phyloP scores from a whole-genome alignment of 495 filamentous ascomycete genomes.

The Penicillium riverlandense region DNA sequence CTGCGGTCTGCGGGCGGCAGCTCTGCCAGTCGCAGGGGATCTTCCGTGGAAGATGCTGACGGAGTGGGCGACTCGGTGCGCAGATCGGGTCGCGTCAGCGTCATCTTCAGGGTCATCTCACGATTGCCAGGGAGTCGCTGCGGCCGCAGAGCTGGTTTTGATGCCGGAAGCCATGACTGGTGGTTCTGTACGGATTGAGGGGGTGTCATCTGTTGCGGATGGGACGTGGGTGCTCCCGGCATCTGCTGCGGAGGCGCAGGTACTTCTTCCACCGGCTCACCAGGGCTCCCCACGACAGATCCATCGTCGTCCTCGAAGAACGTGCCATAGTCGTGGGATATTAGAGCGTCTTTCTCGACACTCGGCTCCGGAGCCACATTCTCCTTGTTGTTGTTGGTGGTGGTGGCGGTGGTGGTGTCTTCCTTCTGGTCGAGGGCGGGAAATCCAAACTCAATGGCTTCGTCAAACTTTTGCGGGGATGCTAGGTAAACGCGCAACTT shows the following conservation, averaged over 20 bases:
- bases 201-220: not conserved
- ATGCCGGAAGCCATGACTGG: slow-evolving; percentile 11
- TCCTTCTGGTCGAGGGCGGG: slow-evolving; percentile 44
- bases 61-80: slow-evolving; percentile 57
- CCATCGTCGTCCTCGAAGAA: slow-evolving; percentile 42
- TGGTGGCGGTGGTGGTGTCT: too few relatives aligned
- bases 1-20: slow-evolving; percentile 41
- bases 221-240: not conserved
- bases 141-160: slow-evolving; percentile 7
- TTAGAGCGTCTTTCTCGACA: not conserved
- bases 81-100: slow-evolving; percentile 81
- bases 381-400: slow-evolving; percentile 22
- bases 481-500: slow-evolving; percentile 84
- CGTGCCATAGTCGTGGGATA: slow-evolving; percentile 13
- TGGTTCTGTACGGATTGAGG: slow-evolving; percentile 4
- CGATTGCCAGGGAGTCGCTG: slow-evolving; percentile 32
- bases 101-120: slow-evolving; percentile 95
- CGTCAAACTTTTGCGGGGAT: slow-evolving; percentile 92
- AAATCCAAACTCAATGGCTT: slow-evolving; percentile 90
- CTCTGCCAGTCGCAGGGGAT: slow-evolving; percentile 48
- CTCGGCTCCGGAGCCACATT: slow-evolving; percentile 12
- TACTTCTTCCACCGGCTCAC: slow-evolving; percentile 10
- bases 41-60: slow-evolving; percentile 43
- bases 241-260: not conserved
- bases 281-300: slow-evolving; percentile 19